Evolutionary conservation across 176 grass and related monocot genomes (phyloP).

Genomic region (Panicum miliaceum): DNA sequence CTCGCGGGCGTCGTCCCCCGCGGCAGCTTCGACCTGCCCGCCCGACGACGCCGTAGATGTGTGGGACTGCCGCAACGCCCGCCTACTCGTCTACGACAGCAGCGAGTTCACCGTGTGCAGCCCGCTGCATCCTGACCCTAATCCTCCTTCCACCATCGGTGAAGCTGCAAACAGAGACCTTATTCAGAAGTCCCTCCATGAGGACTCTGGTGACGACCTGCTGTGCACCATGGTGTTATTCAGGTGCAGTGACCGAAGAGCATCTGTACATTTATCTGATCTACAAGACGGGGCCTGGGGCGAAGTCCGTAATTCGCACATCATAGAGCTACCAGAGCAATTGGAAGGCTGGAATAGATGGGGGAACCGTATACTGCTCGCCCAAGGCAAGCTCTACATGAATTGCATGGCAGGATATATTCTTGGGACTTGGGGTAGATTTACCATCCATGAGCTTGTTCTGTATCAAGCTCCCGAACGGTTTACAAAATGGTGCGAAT

Average conservation of each 20-base stretch:
- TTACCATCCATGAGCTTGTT: slow-evolving; percentile 11
- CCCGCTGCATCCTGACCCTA: neutral
- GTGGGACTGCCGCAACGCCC: slow-evolving; percentile 24
- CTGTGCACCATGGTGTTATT: neutral
- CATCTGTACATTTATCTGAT: neutral
- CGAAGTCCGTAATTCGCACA: neutral
- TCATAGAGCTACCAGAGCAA: neutral
- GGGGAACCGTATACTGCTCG: neutral
- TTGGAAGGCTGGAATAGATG: neutral
- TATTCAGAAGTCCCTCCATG: neutral
- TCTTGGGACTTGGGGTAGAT: slow-evolving; percentile 35
- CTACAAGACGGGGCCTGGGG: slow-evolving; percentile 6
- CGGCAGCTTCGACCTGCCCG: neutral
- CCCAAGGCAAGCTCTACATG: slow-evolving; percentile 26
- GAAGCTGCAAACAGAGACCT: too few species aligned
- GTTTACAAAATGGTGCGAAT: neutral
- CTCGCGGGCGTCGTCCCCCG: neutral
- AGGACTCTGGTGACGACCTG: neutral
- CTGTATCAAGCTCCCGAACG: slow-evolving; percentile 9
- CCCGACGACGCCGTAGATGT: neutral
- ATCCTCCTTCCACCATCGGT: too few species aligned
- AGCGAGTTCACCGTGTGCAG: neutral
- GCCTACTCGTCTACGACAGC: neutral
- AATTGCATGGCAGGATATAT: neutral
- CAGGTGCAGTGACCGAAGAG: neutral